These are phyloP conservation scores for Actinomucor elegans DNA, from an alignment of 371 early-diverging fungal genomes.

Conservation along the genomic window DNA sequence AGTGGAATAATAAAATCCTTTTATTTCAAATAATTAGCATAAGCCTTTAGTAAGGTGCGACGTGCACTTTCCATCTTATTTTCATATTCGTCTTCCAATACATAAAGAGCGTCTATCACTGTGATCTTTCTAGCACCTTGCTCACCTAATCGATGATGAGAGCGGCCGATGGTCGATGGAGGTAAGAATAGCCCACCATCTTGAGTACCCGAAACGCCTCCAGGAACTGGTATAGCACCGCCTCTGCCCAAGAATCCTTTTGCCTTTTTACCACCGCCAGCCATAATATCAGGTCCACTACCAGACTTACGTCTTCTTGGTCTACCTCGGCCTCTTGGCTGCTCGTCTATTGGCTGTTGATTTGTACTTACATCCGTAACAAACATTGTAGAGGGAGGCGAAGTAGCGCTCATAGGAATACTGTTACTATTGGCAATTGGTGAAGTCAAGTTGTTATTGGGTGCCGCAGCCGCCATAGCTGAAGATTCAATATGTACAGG, in stretches of 20 bases:
- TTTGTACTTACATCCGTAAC: neutral
- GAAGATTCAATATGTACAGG: no score
- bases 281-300: slow-evolving; percentile 12
- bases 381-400: slow-evolving; percentile 1
- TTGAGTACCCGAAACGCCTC: neutral
- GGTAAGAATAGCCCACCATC: slow-evolving; percentile 9
- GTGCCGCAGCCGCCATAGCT: neutral
- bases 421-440: neutral
- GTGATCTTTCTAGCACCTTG: slow-evolving; percentile 57
- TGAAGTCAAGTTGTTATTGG: neutral
- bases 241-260: slow-evolving; percentile 14
- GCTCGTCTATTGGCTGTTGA: slow-evolving; percentile 25
- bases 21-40: slow-evolving; percentile 53
- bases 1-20: slow-evolving; percentile 13
- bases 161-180: slow-evolving; percentile 17
- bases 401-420: slow-evolving; percentile 5
- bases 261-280: slow-evolving; percentile 7
- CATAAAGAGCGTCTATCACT: slow-evolving; percentile 72
- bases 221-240: no score
- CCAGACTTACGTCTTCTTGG: slow-evolving; percentile 29
- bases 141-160: slow-evolving; percentile 37
- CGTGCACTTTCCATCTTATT: slow-evolving; percentile 52
- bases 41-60: slow-evolving; percentile 63
- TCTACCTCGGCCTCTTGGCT: slow-evolving; percentile 45
- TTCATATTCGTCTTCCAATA: slow-evolving; percentile 68